These are phyloP conservation scores for Geotrichum bryndzae DNA, from an alignment of 1,139 yeast species.

Conservation along the genomic window DNA sequence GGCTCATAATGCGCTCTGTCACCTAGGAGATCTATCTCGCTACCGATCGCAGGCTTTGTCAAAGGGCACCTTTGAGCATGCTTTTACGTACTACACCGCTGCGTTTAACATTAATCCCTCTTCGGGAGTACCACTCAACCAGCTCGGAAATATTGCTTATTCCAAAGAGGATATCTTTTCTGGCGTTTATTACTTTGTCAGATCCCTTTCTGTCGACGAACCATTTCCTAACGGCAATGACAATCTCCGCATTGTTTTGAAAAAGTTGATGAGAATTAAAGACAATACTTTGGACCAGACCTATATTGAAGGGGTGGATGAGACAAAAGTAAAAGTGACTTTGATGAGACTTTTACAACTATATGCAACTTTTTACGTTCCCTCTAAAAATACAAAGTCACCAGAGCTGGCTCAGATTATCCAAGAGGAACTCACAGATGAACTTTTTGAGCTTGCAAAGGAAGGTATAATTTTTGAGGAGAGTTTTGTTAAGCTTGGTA, in stretches of 20 bases:
- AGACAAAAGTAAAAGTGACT: constrained; percentile 8
- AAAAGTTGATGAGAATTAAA: constrained; percentile 10
- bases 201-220: constrained; percentile 17
- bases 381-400: neutral
- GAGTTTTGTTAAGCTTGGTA: constrained; percentile 12
- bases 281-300: neutral
- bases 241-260: constrained; percentile 14
- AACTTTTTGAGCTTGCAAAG: constrained; percentile 8
- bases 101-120: constrained; percentile 21
- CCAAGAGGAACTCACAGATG: constrained; percentile 16
- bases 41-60: constrained; percentile 16
- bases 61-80: constrained; percentile 14
- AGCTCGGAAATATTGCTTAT: constrained; percentile 18
- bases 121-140: constrained; percentile 16
- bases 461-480: constrained; percentile 9
- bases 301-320: constrained; percentile 5
- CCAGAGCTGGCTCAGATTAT: neutral
- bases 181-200: constrained; percentile 17
- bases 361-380: constrained; percentile 9
- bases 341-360: constrained; percentile 15
- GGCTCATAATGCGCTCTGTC: constrained; percentile 17
- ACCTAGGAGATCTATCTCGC: constrained; percentile 26
- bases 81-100: constrained; percentile 22
- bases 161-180: constrained; percentile 18
- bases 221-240: constrained; percentile 15